These are phyloP conservation scores for Noccaea bulbosa DNA, from an alignment of 345 rosid species.

Conservation along the genomic window DNA sequence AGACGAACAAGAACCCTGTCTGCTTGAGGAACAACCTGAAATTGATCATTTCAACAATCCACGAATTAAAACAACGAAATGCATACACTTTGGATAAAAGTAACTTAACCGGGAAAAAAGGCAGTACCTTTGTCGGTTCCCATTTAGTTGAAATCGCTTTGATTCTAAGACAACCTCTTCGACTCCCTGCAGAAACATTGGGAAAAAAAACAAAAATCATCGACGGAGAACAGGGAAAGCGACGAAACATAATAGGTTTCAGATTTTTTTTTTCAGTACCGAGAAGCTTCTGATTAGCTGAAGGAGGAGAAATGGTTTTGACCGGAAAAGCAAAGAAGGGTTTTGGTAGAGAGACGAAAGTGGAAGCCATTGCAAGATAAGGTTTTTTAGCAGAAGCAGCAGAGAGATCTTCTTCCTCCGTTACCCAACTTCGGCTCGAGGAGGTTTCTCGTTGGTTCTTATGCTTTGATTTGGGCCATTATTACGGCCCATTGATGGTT, in stretches of 20 bases:
- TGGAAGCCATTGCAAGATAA: slow-evolving; percentile 47
- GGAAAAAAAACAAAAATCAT: too few species aligned
- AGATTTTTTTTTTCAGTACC: slow-evolving; percentile 42
- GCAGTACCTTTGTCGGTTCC: slow-evolving; percentile 79
- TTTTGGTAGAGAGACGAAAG: slow-evolving; percentile 55
- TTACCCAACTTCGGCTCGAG: slow-evolving; percentile 6
- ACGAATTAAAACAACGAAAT: background rate
- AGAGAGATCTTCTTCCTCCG: slow-evolving; percentile 20
- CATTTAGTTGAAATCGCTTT: slow-evolving; percentile 69
- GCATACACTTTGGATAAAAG: background rate
- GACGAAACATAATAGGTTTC: background rate
- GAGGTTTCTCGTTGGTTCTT: slow-evolving; percentile 2
- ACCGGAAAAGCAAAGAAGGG: slow-evolving; percentile 46
- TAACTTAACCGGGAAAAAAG: background rate
- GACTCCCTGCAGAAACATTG: slow-evolving; percentile 39
- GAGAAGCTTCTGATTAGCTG: slow-evolving; percentile 39
- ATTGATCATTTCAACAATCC: slow-evolving; percentile 20
- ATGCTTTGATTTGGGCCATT: slow-evolving; percentile 18
- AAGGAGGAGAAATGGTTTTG: slow-evolving; percentile 40
- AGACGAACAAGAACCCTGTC: slow-evolving; percentile 92
- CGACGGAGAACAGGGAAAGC: background rate
- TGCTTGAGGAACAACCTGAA: slow-evolving; percentile 91
- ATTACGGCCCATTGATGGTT: background rate
- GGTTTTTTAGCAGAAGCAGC: slow-evolving; percentile 24
- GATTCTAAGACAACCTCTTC: slow-evolving; percentile 57